A percentile compares a stretch with the other conserved stretches of the same genome.
Evolutionary conservation across 768 basidiomycete species (phyloP).

Genomic region (Suillus placidus): DNA sequence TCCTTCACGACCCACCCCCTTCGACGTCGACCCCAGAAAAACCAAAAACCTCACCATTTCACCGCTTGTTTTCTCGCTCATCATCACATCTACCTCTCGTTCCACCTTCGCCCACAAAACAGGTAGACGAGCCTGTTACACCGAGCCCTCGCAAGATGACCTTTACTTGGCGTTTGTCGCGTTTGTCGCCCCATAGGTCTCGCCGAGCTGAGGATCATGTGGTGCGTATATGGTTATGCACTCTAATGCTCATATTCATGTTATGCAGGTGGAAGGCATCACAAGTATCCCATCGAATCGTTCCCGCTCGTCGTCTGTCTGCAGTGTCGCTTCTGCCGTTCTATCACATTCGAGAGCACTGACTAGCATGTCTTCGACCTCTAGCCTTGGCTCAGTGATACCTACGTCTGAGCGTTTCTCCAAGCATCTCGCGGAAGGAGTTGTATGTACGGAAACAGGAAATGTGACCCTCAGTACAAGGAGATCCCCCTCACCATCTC

Average conservation of each 20-base stretch:
- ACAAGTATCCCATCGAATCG: neutral
- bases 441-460: conserved; percentile 12
- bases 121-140: conserved; percentile 15
- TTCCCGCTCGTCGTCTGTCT: neutral
- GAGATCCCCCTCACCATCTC: conserved; percentile 11
- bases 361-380: conserved; percentile 27
- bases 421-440: conserved; percentile 16
- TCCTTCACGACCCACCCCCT: conserved; percentile 28
- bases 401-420: conserved; percentile 30
- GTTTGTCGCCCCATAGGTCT: conserved; percentile 24
- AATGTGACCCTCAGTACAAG: conserved; percentile 3
- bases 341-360: conserved; percentile 13
- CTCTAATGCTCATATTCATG: neutral
- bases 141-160: conserved; percentile 28
- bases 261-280: neutral
- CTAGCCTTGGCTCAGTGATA: conserved; percentile 34
- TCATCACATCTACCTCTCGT: conserved; percentile 15
- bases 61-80: conserved; percentile 35
- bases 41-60: conserved; percentile 27
- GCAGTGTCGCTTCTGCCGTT: conserved; percentile 8
- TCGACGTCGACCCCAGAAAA: conserved; percentile 23
- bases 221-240: conserved; percentile 15
- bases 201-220: conserved; percentile 16
- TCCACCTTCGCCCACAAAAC: conserved; percentile 13
- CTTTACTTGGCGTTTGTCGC: conserved; percentile 34